Conservation (phyloP, 805 yeast species). For the Kuraishia floccosa region DNA sequence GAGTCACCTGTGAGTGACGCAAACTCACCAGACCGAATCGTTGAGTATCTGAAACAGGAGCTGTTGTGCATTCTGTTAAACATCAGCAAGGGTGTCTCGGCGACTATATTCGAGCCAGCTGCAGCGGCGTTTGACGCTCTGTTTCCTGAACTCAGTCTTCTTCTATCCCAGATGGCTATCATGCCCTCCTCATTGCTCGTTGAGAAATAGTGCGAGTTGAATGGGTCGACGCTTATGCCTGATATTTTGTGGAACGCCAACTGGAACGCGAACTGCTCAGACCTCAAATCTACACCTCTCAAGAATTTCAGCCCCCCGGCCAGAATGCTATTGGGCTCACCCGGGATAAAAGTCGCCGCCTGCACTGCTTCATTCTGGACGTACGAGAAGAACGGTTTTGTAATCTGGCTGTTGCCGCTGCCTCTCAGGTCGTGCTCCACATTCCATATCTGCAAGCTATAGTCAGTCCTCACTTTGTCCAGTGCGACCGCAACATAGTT, state of each 20-base stretch:
- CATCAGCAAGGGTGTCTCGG: slow-evolving; percentile 45
- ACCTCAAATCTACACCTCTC: slow-evolving; percentile 67
- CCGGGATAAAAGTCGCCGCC: slow-evolving; percentile 57
- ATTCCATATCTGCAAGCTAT: slow-evolving; percentile 74
- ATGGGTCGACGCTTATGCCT: slow-evolving; percentile 60
- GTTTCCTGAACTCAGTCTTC: slow-evolving; percentile 29
- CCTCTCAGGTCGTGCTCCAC: slow-evolving; percentile 43
- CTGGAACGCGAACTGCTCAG: slow-evolving; percentile 55
- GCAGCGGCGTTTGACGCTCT: slow-evolving; percentile 6
- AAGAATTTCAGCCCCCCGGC: slow-evolving; percentile 71
- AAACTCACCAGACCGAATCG: slow-evolving; percentile 57
- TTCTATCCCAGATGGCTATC: slow-evolving; percentile 70
- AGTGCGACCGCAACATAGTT: slow-evolving; percentile 68
- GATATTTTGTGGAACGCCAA: slow-evolving; percentile 64
- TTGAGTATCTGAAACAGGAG: slow-evolving; percentile 62
- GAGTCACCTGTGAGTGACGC: slow-evolving; percentile 69
- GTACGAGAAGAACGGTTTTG: slow-evolving; percentile 44
- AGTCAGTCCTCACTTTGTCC: slow-evolving; percentile 69
- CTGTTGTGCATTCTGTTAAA: slow-evolving; percentile 49
- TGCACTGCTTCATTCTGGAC: slow-evolving; percentile 67
- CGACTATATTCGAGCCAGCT: slow-evolving; percentile 10
- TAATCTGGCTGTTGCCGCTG: slow-evolving; percentile 35
- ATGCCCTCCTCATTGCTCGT: slow-evolving; percentile 80
- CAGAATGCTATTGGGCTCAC: slow-evolving; percentile 39
- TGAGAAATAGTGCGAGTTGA: slow-evolving; percentile 54